A percentile compares a stretch with the other conserved stretches of the same genome.
Evolutionary conservation across 148 eudicot genomes (phyloP).

Genomic region (Persicaria tinctoria): DNA sequence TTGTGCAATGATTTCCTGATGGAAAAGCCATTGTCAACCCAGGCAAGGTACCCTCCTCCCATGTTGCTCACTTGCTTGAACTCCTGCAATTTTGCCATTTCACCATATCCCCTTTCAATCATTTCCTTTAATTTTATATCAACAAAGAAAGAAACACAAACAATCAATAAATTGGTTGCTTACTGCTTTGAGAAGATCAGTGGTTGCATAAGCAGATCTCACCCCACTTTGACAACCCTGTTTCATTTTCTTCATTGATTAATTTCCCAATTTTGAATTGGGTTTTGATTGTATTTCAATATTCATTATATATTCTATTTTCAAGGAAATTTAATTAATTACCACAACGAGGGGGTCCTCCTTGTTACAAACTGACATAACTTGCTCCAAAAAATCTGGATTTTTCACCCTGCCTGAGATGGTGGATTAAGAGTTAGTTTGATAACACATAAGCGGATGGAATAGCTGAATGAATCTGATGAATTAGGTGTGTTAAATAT

Average conservation of each 20-base stretch:
- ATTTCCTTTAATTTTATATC: background rate
- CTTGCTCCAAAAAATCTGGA: conserved; percentile 47
- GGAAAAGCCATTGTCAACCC: conserved; percentile 39
- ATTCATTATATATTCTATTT: background rate
- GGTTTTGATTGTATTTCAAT: background rate
- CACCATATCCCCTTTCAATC: background rate
- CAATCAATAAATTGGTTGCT: conserved; percentile 8
- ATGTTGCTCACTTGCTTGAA: conserved; percentile 51
- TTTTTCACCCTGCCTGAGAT: conserved; percentile 54
- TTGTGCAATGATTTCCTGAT: conserved; percentile 20
- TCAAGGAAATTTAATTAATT: background rate
- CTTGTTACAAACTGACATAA: conserved; percentile 27
- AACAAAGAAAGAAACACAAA: background rate
- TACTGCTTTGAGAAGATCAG: conserved; percentile 65
- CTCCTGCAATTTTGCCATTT: conserved; percentile 26
- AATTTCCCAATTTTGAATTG: background rate
- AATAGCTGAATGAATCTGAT: too few species aligned
- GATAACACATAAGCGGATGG: too few species aligned
- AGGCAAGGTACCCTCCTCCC: conserved; percentile 60
- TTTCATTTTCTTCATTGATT: background rate
- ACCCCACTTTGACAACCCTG: conserved; percentile 79
- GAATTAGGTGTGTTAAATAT: too few species aligned
- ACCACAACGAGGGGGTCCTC: conserved; percentile 58
- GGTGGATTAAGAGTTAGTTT: background rate
- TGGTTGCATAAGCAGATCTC: conserved; percentile 51